Evolutionary conservation across 345 rosid species (phyloP), one percentile per base, ranked within the genome.

Genomic region (Reutealis trisperma): DNA sequence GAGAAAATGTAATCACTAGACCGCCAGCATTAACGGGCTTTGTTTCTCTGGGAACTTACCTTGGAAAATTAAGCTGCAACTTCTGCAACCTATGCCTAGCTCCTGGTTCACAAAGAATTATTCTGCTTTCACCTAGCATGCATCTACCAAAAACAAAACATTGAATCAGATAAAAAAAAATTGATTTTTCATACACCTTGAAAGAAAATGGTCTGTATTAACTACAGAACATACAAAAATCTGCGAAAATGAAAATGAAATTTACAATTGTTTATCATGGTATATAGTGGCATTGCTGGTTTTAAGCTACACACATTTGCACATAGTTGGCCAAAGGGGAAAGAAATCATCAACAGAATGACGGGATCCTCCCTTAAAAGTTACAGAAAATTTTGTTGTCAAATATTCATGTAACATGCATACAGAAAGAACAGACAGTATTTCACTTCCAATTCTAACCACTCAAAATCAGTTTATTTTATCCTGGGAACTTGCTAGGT

Each of bases 11-110:
- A 4, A 64, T 64, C 22, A 8, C 11, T 8, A 16, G 25, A 37
- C 37, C 1, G 21, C 60, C 59, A 44, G 11, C 11, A 44, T 14
- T n/a, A 37, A 24, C 2, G 42, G 5, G 27, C 7, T 8, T 6
- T 2, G 18, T 57, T 4, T 57, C 22, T 22, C 14, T n/a, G 37
- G 67, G 42, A 66, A 79, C 86, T 78, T 73, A 92, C 97, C 92
- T 93, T 69, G 99, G 94, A 83, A 90, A 95, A 80, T 95, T 95
- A 69, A 95, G 94, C 91, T 90, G 98, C 88, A 95, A 82, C 80
- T 95, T 95, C 82, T 95, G 99, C 86, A 89, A 67, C 76, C 90
- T 89, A 73, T 95, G 98, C 77, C 83, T 90, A 69, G 90, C 84
- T 66, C 97, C 98, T 16, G 98, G 78, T 80, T 95, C 98, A 80